A percentile compares a stretch with the other conserved stretches of the same genome.
Conservation (phyloP, 2,329 filamentous ascomycete genomes). For the Penicillium sp. region DNA sequence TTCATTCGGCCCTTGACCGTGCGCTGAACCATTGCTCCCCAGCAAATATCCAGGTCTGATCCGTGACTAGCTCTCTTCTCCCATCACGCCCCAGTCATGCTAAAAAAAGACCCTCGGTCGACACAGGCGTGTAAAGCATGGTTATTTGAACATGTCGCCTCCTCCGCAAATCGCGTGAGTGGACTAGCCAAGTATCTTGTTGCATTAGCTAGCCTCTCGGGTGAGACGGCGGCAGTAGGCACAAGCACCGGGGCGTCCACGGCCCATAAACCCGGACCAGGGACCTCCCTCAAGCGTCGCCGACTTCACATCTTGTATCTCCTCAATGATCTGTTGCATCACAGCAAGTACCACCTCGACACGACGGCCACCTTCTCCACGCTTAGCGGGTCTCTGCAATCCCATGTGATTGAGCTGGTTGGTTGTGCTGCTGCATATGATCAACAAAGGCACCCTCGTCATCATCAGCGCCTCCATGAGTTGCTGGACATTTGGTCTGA, state of each 20-base stretch:
- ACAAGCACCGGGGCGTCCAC: slow-evolving; percentile 9
- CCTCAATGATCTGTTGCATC: slow-evolving; percentile 70
- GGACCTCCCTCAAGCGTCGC: slow-evolving; percentile 58
- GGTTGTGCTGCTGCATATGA: slow-evolving; percentile 48
- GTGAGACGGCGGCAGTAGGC: slow-evolving; percentile 15
- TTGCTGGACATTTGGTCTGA: slow-evolving; percentile 67
- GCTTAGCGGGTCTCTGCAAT: slow-evolving; percentile 54
- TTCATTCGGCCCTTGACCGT: slow-evolving; percentile 61
- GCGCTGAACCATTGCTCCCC: slow-evolving; percentile 66
- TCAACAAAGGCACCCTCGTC: slow-evolving; percentile 58
- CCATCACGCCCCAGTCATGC: slow-evolving; percentile 24
- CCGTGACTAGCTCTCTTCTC: slow-evolving; percentile 24
- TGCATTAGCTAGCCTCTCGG: slow-evolving; percentile 59
- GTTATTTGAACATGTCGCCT: slow-evolving; percentile 66
- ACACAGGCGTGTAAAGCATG: slow-evolving; percentile 77
- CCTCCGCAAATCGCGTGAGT: slow-evolving; percentile 59
- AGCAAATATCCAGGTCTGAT: slow-evolving; percentile 82
- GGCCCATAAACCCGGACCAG: slow-evolving; percentile 17
- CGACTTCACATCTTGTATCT: slow-evolving; percentile 72
- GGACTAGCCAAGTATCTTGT: slow-evolving; percentile 71
- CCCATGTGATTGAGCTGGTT: slow-evolving; percentile 57
- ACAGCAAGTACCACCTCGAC: slow-evolving; percentile 52
- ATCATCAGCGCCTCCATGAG: slow-evolving; percentile 57
- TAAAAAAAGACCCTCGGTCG: slow-evolving; percentile 25
- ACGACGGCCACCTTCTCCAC: slow-evolving; percentile 38